phyloP scores from a whole-genome alignment of 83 land plant genomes.

The Diphasiastrum complanatum region DNA sequence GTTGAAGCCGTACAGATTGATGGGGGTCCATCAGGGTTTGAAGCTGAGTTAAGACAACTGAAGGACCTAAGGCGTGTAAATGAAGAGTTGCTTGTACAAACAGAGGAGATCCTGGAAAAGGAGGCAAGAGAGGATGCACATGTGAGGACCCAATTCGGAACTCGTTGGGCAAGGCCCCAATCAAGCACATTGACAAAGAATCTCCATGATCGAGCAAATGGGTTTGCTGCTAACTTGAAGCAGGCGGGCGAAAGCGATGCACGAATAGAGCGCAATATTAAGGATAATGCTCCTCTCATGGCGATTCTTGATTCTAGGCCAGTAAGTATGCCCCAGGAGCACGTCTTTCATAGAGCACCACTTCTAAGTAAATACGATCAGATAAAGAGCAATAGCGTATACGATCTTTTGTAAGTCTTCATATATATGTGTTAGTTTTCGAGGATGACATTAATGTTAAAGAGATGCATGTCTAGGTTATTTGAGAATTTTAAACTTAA shows the following conservation, averaged over 20 bases:
- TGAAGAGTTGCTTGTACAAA: slow-evolving; percentile 15
- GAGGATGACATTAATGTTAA: no score
- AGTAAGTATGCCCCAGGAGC: no score
- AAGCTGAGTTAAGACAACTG: slow-evolving; percentile 5
- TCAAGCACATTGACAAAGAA: slow-evolving; percentile 8
- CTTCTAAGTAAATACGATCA: no score
- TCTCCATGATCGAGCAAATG: slow-evolving; percentile 14
- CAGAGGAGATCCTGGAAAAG: slow-evolving; percentile 11
- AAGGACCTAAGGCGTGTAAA: slow-evolving; percentile 6
- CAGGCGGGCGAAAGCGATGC: slow-evolving; percentile 8
- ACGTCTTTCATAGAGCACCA: no score
- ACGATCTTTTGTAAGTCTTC: no score
- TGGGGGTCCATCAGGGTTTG: slow-evolving; percentile 7
- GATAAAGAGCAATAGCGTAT: no score
- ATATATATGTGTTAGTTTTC: no score
- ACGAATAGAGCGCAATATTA: slow-evolving; percentile 6
- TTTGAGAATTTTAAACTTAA: no score
- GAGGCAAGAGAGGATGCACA: slow-evolving; percentile 14
- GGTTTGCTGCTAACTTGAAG: slow-evolving; percentile 15
- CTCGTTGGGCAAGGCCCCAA: slow-evolving; percentile 5
- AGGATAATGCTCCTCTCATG: slow-evolving; percentile 1
- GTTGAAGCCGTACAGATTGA: slow-evolving; percentile 15
- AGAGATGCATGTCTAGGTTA: no score
- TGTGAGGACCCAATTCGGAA: slow-evolving; percentile 6
- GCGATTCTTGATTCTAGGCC: slow-evolving; percentile 9